Conservation (phyloP, 1,139 yeast species). For the Diutina scorzettiae region DNA sequence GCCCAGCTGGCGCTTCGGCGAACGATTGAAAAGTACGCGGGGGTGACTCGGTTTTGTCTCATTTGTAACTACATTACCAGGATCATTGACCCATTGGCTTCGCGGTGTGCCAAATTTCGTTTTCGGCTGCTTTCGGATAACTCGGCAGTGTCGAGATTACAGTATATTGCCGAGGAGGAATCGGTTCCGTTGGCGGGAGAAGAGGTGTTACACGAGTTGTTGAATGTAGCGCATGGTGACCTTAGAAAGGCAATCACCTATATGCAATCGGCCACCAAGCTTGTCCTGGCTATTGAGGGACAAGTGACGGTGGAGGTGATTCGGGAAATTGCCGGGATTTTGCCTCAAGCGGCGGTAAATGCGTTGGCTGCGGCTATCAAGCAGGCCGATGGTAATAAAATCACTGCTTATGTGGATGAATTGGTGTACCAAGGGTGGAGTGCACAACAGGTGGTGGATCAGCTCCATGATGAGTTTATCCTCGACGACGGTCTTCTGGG, state of each 20-base stretch:
- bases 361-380: slow-evolving; percentile 29
- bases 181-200: slow-evolving; percentile 35
- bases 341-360: slow-evolving; percentile 44
- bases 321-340: slow-evolving; percentile 77
- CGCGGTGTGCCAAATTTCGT: slow-evolving; percentile 90
- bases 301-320: slow-evolving; percentile 33
- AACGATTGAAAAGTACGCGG: slow-evolving; percentile 92
- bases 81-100: slow-evolving; percentile 91
- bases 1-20: slow-evolving; percentile 93
- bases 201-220: slow-evolving; percentile 44
- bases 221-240: slow-evolving; percentile 74
- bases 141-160: slow-evolving; percentile 58
- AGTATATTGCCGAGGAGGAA: slow-evolving; percentile 45
- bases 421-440: slow-evolving; percentile 75
- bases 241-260: slow-evolving; percentile 86
- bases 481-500: slow-evolving; percentile 43
- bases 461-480: slow-evolving; percentile 66
- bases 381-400: slow-evolving; percentile 20
- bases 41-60: slow-evolving; percentile 83
- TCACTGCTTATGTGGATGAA: slow-evolving; percentile 39
- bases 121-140: slow-evolving; percentile 66
- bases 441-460: slow-evolving; percentile 67
- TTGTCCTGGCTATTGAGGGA: slow-evolving; percentile 22
- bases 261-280: slow-evolving; percentile 75
- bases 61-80: slow-evolving; percentile 94